phyloP scores from a whole-genome alignment of 306 rosid species.

The Coriaria nepalensis region DNA sequence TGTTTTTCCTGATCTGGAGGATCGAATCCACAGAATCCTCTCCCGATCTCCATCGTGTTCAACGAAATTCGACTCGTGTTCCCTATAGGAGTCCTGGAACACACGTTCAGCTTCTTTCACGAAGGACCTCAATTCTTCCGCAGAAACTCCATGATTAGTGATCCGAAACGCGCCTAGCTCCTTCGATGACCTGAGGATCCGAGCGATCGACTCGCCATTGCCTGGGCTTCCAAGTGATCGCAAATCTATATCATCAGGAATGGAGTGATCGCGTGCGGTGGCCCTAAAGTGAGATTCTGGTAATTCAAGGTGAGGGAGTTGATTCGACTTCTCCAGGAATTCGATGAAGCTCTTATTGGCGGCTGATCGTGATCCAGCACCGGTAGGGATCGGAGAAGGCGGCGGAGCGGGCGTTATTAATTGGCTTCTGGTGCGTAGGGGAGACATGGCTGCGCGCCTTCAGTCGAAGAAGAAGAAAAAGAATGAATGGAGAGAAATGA shows the following conservation, averaged over 20 bases:
- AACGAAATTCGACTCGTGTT: background rate
- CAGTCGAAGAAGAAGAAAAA: background rate
- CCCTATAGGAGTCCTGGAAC: constrained; percentile 10
- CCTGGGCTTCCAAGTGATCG: constrained; percentile 15
- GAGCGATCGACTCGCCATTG: constrained; percentile 3
- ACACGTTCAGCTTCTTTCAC: constrained; percentile 24
- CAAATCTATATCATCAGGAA: constrained; percentile 39
- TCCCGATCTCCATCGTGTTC: constrained; percentile 15
- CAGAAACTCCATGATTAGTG: constrained; percentile 41
- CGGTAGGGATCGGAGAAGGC: constrained; percentile 77
- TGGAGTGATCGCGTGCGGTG: background rate
- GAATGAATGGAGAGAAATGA: no score
- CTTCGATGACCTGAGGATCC: constrained; percentile 25
- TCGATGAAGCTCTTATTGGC: constrained; percentile 35
- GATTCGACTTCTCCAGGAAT: constrained; percentile 36
- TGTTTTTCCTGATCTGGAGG: constrained; percentile 11
- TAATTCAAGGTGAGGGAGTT: constrained; percentile 35
- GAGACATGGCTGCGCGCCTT: constrained; percentile 17
- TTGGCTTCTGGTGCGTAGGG: constrained; percentile 17
- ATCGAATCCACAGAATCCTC: constrained; percentile 35
- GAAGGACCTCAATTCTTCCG: constrained; percentile 24
- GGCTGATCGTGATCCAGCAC: constrained; percentile 55
- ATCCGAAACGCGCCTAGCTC: constrained; percentile 54
- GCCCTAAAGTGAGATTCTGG: constrained; percentile 27
- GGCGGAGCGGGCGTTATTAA: constrained; percentile 24